A percentile compares a stretch with the other conserved stretches of the same genome.
These are phyloP conservation scores for Edaphochlamys debaryana DNA, from an alignment of 139 green algal genomes.

Conservation along the genomic window DNA sequence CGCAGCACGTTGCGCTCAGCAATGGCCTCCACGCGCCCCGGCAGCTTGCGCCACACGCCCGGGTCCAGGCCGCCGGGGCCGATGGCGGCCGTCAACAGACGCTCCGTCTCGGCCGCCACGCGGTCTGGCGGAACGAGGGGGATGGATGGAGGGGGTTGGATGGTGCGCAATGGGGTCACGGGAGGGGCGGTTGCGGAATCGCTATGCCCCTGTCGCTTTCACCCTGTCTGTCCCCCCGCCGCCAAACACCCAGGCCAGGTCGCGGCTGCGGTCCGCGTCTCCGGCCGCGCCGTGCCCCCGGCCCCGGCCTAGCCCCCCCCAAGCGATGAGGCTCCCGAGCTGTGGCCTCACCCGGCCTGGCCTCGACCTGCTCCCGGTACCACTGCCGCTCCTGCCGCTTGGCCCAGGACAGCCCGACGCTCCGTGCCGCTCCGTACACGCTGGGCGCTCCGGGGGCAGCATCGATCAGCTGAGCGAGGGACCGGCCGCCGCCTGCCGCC, in stretches of 20 bases:
- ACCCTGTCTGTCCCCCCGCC: background rate
- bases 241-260: background rate
- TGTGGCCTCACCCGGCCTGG: background rate
- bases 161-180: too few species aligned
- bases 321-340: too few species aligned
- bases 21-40: background rate
- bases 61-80: slow-evolving; percentile 10
- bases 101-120: slow-evolving; percentile 13
- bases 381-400: slow-evolving; percentile 21
- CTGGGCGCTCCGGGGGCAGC: background rate
- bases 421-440: background rate
- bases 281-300: too few species aligned
- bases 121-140: background rate
- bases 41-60: background rate
- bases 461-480: background rate
- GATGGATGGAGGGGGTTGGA: background rate
- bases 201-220: background rate
- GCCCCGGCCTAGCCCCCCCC: background rate
- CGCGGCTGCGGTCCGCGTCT: too few species aligned
- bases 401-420: background rate
- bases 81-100: slow-evolving; percentile 5
- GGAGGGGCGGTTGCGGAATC: background rate
- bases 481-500: background rate
- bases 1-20: slow-evolving; percentile 22
- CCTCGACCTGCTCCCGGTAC: slow-evolving; percentile 11